Conservation (phyloP, 345 rosid genomes). For the Brassica cretica region DNA sequence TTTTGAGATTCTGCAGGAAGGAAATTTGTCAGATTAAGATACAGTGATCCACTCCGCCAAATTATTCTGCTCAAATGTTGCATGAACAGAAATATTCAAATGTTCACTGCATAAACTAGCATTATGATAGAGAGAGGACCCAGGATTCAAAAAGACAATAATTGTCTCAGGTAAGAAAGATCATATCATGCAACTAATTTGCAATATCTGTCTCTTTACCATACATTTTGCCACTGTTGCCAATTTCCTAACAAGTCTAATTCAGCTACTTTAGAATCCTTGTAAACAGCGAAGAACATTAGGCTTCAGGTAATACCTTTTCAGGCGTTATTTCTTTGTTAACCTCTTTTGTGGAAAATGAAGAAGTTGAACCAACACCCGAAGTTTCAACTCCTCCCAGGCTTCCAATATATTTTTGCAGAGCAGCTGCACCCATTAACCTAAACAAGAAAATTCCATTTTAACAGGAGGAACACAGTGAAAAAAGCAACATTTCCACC, state of each 20-base stretch:
- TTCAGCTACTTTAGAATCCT: slow-evolving; percentile 6
- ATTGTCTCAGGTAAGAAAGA: slow-evolving; percentile 7
- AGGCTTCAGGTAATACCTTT: slow-evolving; percentile 53
- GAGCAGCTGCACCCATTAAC: slow-evolving; percentile 94
- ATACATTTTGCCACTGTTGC: slow-evolving; percentile 10
- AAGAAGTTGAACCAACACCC: slow-evolving; percentile 95
- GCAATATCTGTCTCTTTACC: background rate
- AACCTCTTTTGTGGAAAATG: slow-evolving; percentile 80
- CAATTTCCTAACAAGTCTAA: slow-evolving; percentile 1
- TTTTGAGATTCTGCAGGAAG: slow-evolving; percentile 82
- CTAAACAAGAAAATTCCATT: slow-evolving; percentile 44
- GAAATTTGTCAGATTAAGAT: slow-evolving; percentile 28
- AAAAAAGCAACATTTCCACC: slow-evolving; percentile 1
- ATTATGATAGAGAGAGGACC: background rate
- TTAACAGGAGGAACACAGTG: slow-evolving; percentile 24
- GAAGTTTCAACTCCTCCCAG: slow-evolving; percentile 96
- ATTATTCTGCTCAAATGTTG: background rate
- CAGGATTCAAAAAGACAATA: background rate
- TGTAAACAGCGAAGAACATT: slow-evolving; percentile 14
- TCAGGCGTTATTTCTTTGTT: slow-evolving; percentile 94
- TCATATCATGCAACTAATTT: slow-evolving; percentile 19
- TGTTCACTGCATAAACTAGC: background rate
- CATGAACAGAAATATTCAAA: slow-evolving; percentile 10
- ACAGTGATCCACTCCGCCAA: background rate
- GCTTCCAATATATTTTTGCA: slow-evolving; percentile 90